A percentile compares a stretch with the other conserved stretches of the same genome.
phyloP scores from a whole-genome alignment of 163 green algal genomes.

The Chloroidium sp. region DNA sequence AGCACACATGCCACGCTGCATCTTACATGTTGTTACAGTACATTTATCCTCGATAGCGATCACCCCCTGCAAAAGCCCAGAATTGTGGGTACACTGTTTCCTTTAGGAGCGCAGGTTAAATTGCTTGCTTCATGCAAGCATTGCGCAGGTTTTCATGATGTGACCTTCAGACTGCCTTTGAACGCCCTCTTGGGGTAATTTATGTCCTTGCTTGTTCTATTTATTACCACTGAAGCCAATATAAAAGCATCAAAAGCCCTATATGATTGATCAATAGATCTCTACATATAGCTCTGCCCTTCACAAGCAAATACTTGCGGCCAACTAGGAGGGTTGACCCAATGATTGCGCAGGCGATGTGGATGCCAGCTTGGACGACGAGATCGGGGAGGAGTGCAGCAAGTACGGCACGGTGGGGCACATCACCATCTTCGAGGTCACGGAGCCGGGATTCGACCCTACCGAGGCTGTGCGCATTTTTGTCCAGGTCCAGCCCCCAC shows the following conservation, averaged over 20 bases:
- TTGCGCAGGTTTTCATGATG: no score
- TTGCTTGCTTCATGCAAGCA: no score
- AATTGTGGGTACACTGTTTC: no score
- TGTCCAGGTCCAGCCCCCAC: slow-evolving; percentile 67
- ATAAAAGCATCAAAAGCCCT: background rate
- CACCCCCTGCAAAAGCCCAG: no score
- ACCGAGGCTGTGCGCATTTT: slow-evolving; percentile 78
- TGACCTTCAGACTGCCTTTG: no score
- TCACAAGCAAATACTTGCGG: background rate
- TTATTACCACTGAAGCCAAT: no score
- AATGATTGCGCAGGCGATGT: slow-evolving; percentile 59
- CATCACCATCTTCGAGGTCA: slow-evolving; percentile 89
- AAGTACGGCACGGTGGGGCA: slow-evolving; percentile 52
- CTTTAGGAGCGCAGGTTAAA: no score
- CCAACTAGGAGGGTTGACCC: background rate
- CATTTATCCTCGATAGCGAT: no score
- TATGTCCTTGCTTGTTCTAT: no score
- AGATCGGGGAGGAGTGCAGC: slow-evolving; percentile 55
- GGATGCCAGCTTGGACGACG: slow-evolving; percentile 80
- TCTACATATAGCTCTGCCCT: background rate
- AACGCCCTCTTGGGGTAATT: no score
- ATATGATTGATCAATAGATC: background rate
- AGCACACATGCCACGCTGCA: no score
- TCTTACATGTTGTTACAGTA: no score
- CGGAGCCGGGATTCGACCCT: slow-evolving; percentile 46